Evolutionary conservation across 345 rosid genomes (phyloP).

Genomic region (Populus deltoides): DNA sequence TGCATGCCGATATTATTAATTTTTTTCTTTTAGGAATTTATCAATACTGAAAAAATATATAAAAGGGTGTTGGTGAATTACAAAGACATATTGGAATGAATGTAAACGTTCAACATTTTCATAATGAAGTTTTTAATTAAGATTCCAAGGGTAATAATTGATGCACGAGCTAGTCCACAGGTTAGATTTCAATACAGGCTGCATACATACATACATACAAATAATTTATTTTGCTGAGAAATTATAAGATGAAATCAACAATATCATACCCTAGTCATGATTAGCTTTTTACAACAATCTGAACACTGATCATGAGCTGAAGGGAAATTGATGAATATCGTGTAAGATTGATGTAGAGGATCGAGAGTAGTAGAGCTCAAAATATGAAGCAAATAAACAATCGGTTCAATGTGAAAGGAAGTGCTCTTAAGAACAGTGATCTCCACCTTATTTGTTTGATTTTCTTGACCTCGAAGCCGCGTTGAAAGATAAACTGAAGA

Average conservation of each 20-base stretch:
- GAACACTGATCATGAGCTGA: not conserved
- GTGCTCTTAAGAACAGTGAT: not conserved
- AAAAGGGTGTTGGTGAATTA: not conserved
- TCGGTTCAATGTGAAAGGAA: not conserved
- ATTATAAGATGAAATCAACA: not conserved
- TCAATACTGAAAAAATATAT: not conserved
- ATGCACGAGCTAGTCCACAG: not conserved
- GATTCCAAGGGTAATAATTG: not conserved
- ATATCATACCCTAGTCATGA: not conserved
- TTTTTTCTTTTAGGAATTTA: not conserved
- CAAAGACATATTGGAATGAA: not conserved
- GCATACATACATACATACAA: not conserved
- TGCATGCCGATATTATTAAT: not conserved
- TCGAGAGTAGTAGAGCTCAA: too few species aligned
- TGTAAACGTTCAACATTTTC: not conserved
- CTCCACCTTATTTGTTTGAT: not conserved
- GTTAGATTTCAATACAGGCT: not conserved
- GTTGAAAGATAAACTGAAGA: not conserved
- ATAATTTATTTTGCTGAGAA: not conserved
- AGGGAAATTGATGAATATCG: not conserved
- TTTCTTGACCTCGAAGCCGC: not conserved
- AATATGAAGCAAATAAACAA: not conserved
- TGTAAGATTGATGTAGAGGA: too few species aligned
- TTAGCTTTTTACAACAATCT: not conserved
- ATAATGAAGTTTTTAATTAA: not conserved